Evolutionary conservation across 208 protist species (phyloP).

Genomic region (Acanthamoeba lenticulata): DNA sequence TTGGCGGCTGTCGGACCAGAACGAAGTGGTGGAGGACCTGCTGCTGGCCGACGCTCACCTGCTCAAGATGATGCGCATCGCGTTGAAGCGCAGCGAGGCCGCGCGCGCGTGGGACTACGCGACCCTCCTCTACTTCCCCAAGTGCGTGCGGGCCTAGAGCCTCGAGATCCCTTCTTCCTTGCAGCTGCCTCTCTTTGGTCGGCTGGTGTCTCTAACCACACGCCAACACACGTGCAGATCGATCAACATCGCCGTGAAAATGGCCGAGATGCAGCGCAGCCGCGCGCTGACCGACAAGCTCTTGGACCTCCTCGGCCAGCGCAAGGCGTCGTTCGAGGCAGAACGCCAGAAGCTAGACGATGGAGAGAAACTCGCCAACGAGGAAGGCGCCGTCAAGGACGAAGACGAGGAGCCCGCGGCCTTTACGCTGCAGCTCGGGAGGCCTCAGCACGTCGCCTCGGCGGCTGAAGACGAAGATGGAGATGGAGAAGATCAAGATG

Average conservation of each 20-base stretch:
- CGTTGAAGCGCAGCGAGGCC: not conserved
- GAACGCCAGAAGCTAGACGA: no score
- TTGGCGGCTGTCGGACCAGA: not conserved
- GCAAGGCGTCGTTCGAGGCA: not conserved
- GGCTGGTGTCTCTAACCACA: no score
- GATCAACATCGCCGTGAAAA: not conserved
- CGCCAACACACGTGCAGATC: not conserved
- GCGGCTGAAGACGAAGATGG: not conserved
- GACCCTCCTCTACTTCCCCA: slow-evolving; percentile 10
- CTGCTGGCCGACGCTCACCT: not conserved
- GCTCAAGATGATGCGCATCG: slow-evolving; percentile 3
- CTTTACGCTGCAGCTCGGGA: not conserved
- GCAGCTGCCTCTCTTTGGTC: not conserved
- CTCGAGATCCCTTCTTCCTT: no score
- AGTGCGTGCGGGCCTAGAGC: not conserved
- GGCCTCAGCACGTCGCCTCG: not conserved
- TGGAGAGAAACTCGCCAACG: no score
- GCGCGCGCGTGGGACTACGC: not conserved
- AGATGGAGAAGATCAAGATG: not conserved
- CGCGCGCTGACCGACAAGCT: not conserved
- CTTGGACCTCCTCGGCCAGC: not conserved
- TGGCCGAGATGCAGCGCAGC: not conserved
- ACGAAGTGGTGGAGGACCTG: not conserved
- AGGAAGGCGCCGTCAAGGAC: no score
- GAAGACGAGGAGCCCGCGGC: not conserved